Evolutionary conservation across 2,329 filamentous ascomycete species (phyloP).

Genomic region (Colletotrichum sp.): DNA sequence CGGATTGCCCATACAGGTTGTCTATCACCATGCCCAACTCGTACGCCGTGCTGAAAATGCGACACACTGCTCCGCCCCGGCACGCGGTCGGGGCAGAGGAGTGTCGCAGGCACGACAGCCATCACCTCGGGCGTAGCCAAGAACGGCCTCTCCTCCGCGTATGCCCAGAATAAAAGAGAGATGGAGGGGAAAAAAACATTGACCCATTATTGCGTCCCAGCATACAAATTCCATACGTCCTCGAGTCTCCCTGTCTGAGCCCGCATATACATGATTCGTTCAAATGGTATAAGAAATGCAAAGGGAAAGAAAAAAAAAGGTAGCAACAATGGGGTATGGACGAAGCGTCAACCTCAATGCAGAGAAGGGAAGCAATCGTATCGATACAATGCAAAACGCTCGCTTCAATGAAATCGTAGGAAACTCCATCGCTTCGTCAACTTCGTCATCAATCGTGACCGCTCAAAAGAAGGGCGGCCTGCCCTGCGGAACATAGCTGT

Average conservation of each 20-base stretch:
- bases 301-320: neutral
- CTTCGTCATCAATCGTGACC: slow-evolving; percentile 15
- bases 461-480: slow-evolving; percentile 18
- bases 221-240: neutral
- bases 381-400: slow-evolving; percentile 19
- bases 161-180: slow-evolving; percentile 1
- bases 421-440: slow-evolving; percentile 20
- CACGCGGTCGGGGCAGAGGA: neutral
- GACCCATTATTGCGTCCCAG: slow-evolving; percentile 7
- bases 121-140: slow-evolving; percentile 26
- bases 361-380: slow-evolving; percentile 23
- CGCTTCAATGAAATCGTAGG: slow-evolving; percentile 18
- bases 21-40: slow-evolving; percentile 15
- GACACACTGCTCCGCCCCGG: neutral
- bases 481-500: slow-evolving; percentile 14
- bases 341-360: slow-evolving; percentile 31
- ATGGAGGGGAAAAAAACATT: neutral
- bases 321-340: slow-evolving; percentile 36
- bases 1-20: slow-evolving; percentile 14
- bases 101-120: neutral
- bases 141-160: slow-evolving; percentile 14
- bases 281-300: slow-evolving; percentile 23
- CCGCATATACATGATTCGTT: slow-evolving; percentile 11
- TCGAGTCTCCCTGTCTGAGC: neutral
- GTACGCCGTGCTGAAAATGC: neutral